Conservation (phyloP, 2,329 filamentous ascomycete genomes). For the Penicillium sp. region DNA sequence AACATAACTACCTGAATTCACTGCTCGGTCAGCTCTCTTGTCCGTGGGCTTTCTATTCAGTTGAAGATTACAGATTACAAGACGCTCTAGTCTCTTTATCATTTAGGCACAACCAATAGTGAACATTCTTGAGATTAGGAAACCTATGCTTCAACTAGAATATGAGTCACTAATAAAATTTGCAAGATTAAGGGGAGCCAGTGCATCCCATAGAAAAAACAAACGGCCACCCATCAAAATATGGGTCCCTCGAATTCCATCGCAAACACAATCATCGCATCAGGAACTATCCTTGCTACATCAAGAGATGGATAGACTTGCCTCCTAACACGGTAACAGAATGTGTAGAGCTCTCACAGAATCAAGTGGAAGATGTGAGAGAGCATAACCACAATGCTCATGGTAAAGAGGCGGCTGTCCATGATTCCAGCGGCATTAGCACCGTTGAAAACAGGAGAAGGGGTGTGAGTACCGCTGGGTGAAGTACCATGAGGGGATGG, state of each 20-base stretch:
- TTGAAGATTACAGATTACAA: neutral
- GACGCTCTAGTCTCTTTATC: neutral
- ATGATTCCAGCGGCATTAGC: neutral
- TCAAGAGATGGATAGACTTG: constrained; percentile 1
- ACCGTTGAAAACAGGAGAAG: constrained; percentile 5
- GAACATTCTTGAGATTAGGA: constrained; percentile 1
- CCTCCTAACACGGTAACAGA: neutral
- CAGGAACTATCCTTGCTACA: neutral
- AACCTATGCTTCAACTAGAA: constrained; percentile 8
- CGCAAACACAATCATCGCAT: neutral
- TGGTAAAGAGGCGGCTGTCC: neutral
- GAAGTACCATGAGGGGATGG: neutral
- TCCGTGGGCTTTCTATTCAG: neutral
- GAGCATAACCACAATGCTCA: constrained; percentile 1
- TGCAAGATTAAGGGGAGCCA: constrained; percentile 5
- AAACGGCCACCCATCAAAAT: neutral
- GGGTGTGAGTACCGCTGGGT: neutral
- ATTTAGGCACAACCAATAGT: neutral
- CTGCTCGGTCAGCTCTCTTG: neutral
- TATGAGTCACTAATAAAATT: constrained; percentile 5
- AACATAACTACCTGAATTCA: neutral
- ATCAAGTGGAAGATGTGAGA: neutral
- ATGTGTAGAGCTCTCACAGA: neutral
- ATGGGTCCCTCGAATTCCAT: neutral
- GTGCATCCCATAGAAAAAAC: constrained; percentile 1